phyloP scores from a whole-genome alignment of 345 rosid species.

The Populus alba region DNA sequence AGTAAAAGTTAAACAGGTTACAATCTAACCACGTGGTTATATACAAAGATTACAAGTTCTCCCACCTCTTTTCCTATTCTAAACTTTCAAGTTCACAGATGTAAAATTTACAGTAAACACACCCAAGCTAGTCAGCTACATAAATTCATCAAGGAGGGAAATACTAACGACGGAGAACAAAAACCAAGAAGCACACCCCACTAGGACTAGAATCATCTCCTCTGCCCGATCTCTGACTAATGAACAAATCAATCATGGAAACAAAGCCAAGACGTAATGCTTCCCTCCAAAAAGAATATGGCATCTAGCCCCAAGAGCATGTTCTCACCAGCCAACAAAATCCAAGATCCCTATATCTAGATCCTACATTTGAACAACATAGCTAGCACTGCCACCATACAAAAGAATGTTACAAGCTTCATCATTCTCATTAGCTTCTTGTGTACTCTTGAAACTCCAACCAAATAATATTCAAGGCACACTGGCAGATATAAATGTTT shows the following conservation, averaged over 20 bases:
- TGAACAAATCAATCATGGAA: conserved; percentile 49
- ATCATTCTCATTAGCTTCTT: conserved; percentile 10
- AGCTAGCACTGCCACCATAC: conserved; percentile 17
- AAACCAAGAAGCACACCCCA: conserved; percentile 24
- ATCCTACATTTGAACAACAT: conserved; percentile 29
- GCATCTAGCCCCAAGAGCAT: conserved; percentile 26
- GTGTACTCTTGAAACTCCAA: conserved; percentile 12
- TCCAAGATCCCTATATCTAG: conserved; percentile 35
- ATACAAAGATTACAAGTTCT: conserved; percentile 40
- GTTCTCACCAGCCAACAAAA: conserved; percentile 32
- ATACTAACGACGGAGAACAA: background rate
- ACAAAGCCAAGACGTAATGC: conserved; percentile 36
- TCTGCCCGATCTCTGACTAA: conserved; percentile 26
- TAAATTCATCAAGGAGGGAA: conserved; percentile 1
- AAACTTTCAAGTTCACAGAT: conserved; percentile 24
- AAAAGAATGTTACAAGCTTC: conserved; percentile 22
- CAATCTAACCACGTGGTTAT: conserved; percentile 27
- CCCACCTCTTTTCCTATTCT: conserved; percentile 21
- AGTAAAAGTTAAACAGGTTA: background rate
- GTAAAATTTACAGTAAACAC: conserved; percentile 35
- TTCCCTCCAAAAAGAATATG: conserved; percentile 72
- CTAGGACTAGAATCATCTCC: conserved; percentile 23
- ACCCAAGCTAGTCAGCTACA: conserved; percentile 20
- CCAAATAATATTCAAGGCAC: background rate
- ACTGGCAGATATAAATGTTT: conserved; percentile 6